Conservation (phyloP, 2,329 filamentous ascomycete genomes). For the Epichloe elymi region DNA sequence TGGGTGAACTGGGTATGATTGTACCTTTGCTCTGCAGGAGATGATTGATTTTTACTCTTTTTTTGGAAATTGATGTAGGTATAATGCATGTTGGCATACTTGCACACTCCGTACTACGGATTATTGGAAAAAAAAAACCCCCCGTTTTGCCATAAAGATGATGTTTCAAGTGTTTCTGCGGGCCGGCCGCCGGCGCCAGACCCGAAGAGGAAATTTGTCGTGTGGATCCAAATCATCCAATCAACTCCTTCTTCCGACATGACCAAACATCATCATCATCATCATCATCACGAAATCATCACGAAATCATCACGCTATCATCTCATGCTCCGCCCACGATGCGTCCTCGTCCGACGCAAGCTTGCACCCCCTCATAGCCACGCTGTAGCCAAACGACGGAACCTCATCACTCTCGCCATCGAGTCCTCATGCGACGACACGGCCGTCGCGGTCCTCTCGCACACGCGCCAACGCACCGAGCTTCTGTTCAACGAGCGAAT, state of each 20-base stretch:
- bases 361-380: neutral
- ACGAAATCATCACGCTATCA: neutral
- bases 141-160: neutral
- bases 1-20: slow-evolving; percentile 39
- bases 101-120: neutral
- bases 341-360: neutral
- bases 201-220: neutral
- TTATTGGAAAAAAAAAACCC: neutral
- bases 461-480: slow-evolving; percentile 30
- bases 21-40: neutral
- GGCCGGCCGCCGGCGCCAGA: neutral
- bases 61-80: neutral
- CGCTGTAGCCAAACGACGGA: slow-evolving; percentile 8
- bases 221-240: no score
- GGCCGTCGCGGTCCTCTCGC: slow-evolving; percentile 69
- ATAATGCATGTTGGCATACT: neutral
- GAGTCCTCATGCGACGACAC: slow-evolving; percentile 90
- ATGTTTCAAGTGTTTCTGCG: no score
- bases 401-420: slow-evolving; percentile 53
- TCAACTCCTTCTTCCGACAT: no score
- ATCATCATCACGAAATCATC: neutral
- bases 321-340: slow-evolving; percentile 5
- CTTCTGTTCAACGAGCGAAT: slow-evolving; percentile 71
- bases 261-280: neutral
- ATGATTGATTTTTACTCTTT: neutral